A percentile compares a stretch with the other conserved stretches of the same genome.
phyloP scores from a whole-genome alignment of 2,329 filamentous ascomycete genomes.

The Xylariaceae sp. region DNA sequence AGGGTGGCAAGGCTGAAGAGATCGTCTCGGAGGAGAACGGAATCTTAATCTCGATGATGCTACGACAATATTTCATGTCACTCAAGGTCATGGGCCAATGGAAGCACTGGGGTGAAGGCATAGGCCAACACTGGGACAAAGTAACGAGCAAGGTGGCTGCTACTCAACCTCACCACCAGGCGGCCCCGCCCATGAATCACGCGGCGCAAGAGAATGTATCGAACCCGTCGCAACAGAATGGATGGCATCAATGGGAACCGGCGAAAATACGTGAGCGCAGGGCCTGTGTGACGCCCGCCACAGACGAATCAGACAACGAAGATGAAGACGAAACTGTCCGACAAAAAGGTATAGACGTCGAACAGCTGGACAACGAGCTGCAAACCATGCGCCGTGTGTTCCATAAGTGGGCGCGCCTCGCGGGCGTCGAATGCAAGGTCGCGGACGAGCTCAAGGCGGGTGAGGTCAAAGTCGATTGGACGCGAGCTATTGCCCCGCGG shows the following conservation, averaged over 20 bases:
- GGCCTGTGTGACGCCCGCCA: slow-evolving; percentile 26
- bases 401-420: slow-evolving; percentile 67
- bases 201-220: slow-evolving; percentile 4
- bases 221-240: slow-evolving; percentile 8
- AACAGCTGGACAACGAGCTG: slow-evolving; percentile 51
- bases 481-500: slow-evolving; percentile 70
- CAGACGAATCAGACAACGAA: slow-evolving; percentile 45
- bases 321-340: slow-evolving; percentile 28
- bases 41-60: slow-evolving; percentile 77
- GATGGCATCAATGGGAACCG: slow-evolving; percentile 40
- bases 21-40: slow-evolving; percentile 83
- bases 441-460: slow-evolving; percentile 55
- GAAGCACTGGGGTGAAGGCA: slow-evolving; percentile 62
- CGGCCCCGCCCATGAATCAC: slow-evolving; percentile 13
- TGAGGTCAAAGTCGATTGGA: slow-evolving; percentile 68
- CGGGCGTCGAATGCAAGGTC: slow-evolving; percentile 54
- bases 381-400: slow-evolving; percentile 65
- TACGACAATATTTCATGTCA: slow-evolving; percentile 88
- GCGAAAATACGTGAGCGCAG: slow-evolving; percentile 36
- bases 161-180: slow-evolving; percentile 42
- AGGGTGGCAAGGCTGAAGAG: slow-evolving; percentile 73
- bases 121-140: slow-evolving; percentile 60
- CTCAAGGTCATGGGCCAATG: slow-evolving; percentile 77
- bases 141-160: slow-evolving; percentile 60
- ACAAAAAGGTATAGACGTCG: slow-evolving; percentile 30